Evolutionary conservation across 2,329 filamentous ascomycete species (phyloP), one percentile per base, ranked within the genome.

Genomic region (Fusarium stilboides): DNA sequence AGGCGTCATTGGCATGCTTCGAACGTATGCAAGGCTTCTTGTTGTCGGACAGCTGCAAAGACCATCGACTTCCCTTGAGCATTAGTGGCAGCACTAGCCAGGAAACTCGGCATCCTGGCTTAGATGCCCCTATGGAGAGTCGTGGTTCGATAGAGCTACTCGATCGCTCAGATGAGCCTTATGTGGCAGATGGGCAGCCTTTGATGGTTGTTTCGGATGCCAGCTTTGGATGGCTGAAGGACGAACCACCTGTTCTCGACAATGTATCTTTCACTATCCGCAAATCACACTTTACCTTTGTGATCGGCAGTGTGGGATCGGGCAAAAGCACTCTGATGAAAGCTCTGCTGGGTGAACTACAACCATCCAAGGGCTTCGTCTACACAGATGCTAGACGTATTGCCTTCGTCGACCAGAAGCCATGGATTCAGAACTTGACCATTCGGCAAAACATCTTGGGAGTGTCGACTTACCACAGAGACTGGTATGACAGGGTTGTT

Each of bases 361-460:
- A 24, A 8, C 59, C 54, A 5, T 58, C 24, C 6, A 28, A 59
- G 13, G 62, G 62, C 14, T 59, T 47, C 17, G 26, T 65, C 33
- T 49, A 64, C 17, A 52, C 53, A 1, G 50, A 54, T 12, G 59
- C 43, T 20, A 51, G 44, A 5, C 37, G 20, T n/a, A 60, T 62
- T 22, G 58, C 58, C 13, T 62, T 62, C 24, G 55, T 62, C 22
- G 51, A 31, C 28, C 62, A 65, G 14, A 47, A 57, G 26, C 55
- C 58, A 10, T 62, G 58, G 55, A 62, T 62, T 8, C 58, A 62
- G 19, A 62, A 62, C 8, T 19, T 62, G 55, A 62, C 58, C 1
- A 40, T 62, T 28, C 39, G 58, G 13, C 58, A 62, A 22, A 62
- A 62, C 12, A 62, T 60, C 17, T n/a, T 62, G 9, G 58, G 58